These are phyloP conservation scores for Leishmania mexicana DNA, from an alignment of 208 protist genomes.

Conservation along the genomic window DNA sequence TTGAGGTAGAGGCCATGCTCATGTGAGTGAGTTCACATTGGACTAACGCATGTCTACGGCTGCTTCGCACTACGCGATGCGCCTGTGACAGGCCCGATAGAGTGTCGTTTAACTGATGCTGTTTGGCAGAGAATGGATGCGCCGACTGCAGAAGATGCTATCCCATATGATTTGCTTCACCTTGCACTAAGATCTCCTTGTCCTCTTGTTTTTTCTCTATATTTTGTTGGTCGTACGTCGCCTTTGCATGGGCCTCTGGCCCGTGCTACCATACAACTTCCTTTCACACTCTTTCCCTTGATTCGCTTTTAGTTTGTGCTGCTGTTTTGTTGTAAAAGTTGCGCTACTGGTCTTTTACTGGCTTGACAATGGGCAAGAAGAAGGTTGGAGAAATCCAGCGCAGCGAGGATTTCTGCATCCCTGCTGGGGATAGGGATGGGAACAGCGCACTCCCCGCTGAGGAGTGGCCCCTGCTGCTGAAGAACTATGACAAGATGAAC, in stretches of 20 bases:
- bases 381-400: constrained; percentile 75
- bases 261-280: neutral
- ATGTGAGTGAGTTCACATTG: neutral
- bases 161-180: neutral
- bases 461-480: constrained; percentile 98
- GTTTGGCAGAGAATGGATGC: neutral
- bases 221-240: neutral
- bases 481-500: constrained; percentile 99
- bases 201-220: neutral
- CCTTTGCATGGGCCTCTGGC: neutral
- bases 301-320: neutral
- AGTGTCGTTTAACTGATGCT: neutral
- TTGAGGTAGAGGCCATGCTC: neutral
- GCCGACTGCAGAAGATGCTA: no score
- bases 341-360: neutral
- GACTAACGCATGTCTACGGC: neutral
- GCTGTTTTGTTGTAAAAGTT: neutral
- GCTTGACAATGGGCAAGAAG: constrained; percentile 71
- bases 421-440: constrained; percentile 49
- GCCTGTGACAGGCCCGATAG: no score
- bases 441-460: constrained; percentile 86
- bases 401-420: constrained; percentile 79
- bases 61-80: neutral
- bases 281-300: neutral
- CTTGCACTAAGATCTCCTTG: no score